Evolutionary conservation across 2,329 filamentous ascomycete species (phyloP).

Genomic region (Diaporthe velutina): DNA sequence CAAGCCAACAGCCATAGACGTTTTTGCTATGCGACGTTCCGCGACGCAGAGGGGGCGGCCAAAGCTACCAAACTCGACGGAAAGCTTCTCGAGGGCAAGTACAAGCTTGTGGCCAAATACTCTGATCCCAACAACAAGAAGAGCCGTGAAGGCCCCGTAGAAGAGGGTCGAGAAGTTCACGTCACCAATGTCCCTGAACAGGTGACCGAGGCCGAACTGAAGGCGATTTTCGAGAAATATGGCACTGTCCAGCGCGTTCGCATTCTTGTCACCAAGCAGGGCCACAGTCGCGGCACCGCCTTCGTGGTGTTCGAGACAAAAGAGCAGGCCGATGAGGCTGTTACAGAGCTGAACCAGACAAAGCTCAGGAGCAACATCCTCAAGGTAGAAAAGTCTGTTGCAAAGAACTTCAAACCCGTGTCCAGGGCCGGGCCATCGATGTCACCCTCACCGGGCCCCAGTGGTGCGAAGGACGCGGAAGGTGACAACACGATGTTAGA

Average conservation of each 20-base stretch:
- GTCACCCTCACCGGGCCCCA: constrained; percentile 51
- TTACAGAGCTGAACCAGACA: constrained; percentile 77
- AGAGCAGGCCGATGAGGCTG: constrained; percentile 75
- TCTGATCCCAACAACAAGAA: constrained; percentile 87
- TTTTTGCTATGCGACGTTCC: constrained; percentile 97
- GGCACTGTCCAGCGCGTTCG: constrained; percentile 81
- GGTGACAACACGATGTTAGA: constrained; percentile 56
- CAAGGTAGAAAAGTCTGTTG: constrained; percentile 72
- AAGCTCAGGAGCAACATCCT: constrained; percentile 78
- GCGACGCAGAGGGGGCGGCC: constrained; percentile 74
- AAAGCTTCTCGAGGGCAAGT: constrained; percentile 74
- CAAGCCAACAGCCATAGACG: constrained; percentile 90
- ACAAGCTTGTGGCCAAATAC: constrained; percentile 81
- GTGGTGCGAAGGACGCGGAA: constrained; percentile 47
- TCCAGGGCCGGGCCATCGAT: constrained; percentile 56
- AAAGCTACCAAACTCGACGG: constrained; percentile 81
- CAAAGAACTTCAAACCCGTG: constrained; percentile 68
- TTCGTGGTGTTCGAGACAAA: constrained; percentile 83
- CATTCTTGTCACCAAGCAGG: constrained; percentile 76
- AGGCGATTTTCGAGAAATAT: constrained; percentile 78
- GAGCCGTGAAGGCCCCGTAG: constrained; percentile 80
- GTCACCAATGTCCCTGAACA: constrained; percentile 76
- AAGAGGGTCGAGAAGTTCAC: constrained; percentile 90
- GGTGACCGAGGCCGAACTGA: constrained; percentile 76
- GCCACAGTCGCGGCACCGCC: constrained; percentile 80